phyloP scores from a whole-genome alignment of 1,284 basidiomycete genomes.

The Neonothopanus nambi region DNA sequence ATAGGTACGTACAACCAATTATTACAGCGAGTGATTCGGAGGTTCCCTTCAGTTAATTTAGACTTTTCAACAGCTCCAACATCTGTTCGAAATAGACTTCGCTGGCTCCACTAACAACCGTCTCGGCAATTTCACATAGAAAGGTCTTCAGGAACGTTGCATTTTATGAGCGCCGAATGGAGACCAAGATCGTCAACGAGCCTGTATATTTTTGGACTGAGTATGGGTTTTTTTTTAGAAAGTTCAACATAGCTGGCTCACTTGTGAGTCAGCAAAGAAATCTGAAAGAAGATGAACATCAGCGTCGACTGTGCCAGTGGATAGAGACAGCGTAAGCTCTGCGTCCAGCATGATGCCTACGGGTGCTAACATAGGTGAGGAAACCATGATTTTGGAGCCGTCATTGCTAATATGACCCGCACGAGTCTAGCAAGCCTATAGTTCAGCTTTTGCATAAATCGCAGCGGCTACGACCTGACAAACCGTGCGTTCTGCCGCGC shows the following conservation, averaged over 20 bases:
- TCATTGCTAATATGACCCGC: slow-evolving; percentile 75
- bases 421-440: slow-evolving; percentile 40
- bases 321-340: slow-evolving; percentile 71
- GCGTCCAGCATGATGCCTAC: slow-evolving; percentile 79
- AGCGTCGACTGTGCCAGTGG: slow-evolving; percentile 60
- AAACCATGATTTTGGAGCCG: slow-evolving; percentile 66
- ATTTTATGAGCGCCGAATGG: slow-evolving; percentile 53
- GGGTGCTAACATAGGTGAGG: slow-evolving; percentile 56
- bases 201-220: slow-evolving; percentile 32
- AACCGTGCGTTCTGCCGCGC: slow-evolving; percentile 77
- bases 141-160: slow-evolving; percentile 69
- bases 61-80: no score
- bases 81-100: no score
- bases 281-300: slow-evolving; percentile 56
- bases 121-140: no score
- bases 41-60: no score
- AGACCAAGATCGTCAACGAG: slow-evolving; percentile 61
- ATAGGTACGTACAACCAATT: no score
- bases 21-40: no score
- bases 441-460: slow-evolving; percentile 14
- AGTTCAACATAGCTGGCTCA: slow-evolving; percentile 30
- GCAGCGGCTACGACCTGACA: slow-evolving; percentile 24
- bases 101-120: no score
- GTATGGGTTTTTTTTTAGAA: slow-evolving; percentile 1
- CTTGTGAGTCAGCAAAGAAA: slow-evolving; percentile 56